Base-by-base conservation (phyloP, 2,329 filamentous ascomycete genomes). In the Didymella segeticola region DNA sequence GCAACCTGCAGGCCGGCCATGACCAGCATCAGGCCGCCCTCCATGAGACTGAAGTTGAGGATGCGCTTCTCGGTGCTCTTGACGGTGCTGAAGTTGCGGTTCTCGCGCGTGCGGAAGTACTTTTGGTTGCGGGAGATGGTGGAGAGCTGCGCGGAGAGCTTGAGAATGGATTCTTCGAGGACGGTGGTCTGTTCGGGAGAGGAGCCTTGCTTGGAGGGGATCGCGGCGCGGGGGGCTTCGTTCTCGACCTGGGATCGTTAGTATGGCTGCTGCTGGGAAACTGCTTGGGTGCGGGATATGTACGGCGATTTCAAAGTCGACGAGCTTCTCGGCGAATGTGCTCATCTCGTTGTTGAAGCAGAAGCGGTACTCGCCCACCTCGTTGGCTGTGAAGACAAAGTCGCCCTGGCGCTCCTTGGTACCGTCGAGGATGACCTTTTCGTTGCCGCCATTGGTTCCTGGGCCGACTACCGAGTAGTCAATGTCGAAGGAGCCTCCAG, bases 291-390 rank as follows among this genome's bases (percentile, higher is more conserved):
- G 17, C 15, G 11, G 47, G 37, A 11, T n/a, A 61, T 89, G 58
- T 80, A 95, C 93, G 58, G 93, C 85, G 72, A 99, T 96, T 79
- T 99, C 95, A 71, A 99, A 97, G 76, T 99, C 95, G 61, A 99
- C 93, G 74, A 91, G 87, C 80, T 99, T 99, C 79, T 99, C 95
- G 46, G 93, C 89, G 74, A 96, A 97, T 0, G 93, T 98, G 72
- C 90, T 96, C 90, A 99, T 96, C 73, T 95, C 89, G 72, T 99
- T 99, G 79, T 93, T 90, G 82, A 99, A 99, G 84, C 95, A 99
- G 81, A 99, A 98, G 47, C 87, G 86, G 80, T 98, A 97, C 71
- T 98, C 93, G 62, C 95, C 95, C 6, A 84, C 72, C 46, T 91
- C 86, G 69, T 91, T 91, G 38, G 93, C 95, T 0, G 93, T 96